These are phyloP conservation scores for Corchorus olitorius DNA, from an alignment of 345 rosid genomes.

Conservation along the genomic window DNA sequence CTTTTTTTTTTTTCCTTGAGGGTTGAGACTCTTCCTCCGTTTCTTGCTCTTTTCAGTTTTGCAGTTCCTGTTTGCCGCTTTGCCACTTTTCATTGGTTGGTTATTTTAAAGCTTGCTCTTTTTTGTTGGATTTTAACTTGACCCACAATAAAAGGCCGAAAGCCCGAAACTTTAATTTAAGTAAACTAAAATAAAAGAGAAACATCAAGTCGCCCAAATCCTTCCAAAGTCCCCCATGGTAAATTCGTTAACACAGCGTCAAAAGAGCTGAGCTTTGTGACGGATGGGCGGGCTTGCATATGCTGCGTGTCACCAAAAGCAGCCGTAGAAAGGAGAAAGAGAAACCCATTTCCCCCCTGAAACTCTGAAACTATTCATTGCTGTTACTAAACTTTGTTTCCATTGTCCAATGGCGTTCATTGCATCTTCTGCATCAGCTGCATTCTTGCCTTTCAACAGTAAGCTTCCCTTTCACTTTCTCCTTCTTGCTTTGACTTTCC, in stretches of 20 bases:
- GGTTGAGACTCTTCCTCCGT: neutral
- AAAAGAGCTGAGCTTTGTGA: too few species aligned
- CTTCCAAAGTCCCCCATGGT: too few species aligned
- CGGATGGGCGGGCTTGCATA: neutral
- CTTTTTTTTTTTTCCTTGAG: too few species aligned
- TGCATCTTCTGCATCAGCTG: slow-evolving; percentile 31
- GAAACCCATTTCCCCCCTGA: neutral
- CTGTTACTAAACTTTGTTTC: neutral
- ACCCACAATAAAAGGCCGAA: too few species aligned
- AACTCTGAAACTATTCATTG: too few species aligned
- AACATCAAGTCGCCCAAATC: too few species aligned
- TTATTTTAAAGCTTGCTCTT: neutral
- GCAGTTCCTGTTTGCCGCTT: neutral
- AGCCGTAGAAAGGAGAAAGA: neutral
- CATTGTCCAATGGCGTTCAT: slow-evolving; percentile 33
- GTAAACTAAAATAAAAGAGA: too few species aligned
- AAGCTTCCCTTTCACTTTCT: neutral
- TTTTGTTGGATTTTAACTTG: too few species aligned
- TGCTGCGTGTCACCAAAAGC: slow-evolving; percentile 12
- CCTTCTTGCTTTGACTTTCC: neutral
- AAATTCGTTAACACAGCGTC: too few species aligned
- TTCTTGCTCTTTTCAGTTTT: neutral
- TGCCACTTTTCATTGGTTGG: neutral
- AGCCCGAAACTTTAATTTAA: too few species aligned
- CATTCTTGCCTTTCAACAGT: slow-evolving; percentile 36